A percentile compares a stretch with the other conserved stretches of the same genome.
Conservation (phyloP, 495 filamentous ascomycete genomes). For the Xylaria scruposa region DNA sequence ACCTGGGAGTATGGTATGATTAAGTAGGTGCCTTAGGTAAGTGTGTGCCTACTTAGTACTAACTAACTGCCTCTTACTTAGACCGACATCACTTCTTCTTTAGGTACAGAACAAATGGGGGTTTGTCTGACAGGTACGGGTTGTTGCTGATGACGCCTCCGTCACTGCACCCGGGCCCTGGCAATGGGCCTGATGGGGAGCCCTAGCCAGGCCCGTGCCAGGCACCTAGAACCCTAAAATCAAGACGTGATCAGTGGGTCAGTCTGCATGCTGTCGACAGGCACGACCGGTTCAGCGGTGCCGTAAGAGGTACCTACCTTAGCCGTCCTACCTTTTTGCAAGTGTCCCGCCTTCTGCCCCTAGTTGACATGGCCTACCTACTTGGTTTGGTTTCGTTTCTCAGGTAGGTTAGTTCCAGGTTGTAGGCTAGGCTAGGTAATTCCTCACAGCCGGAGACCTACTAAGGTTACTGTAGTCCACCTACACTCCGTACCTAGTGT, state of each 20-base stretch:
- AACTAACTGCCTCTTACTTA: too few species aligned
- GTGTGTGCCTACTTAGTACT: not conserved
- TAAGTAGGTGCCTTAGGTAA: slow-evolving; percentile 11
- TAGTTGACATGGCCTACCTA: slow-evolving; percentile 5
- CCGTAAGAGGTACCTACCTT: slow-evolving; percentile 16
- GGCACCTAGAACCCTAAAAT: slow-evolving; percentile 3
- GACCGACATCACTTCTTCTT: not conserved
- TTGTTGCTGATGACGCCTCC: not conserved
- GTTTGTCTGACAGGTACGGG: slow-evolving; percentile 13
- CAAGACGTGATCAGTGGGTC: slow-evolving; percentile 13
- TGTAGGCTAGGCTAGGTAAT: not conserved
- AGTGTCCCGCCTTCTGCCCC: slow-evolving; percentile 4
- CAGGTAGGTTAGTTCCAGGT: not conserved
- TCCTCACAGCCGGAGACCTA: not conserved
- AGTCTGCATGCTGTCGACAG: slow-evolving; percentile 10
- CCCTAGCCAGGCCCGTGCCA: slow-evolving; percentile 7
- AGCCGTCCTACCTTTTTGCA: not conserved
- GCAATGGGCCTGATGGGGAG: slow-evolving; percentile 13
- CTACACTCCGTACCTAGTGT: not conserved
- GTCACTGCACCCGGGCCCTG: slow-evolving; percentile 6
- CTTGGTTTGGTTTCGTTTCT: too few species aligned
- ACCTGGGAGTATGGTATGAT: slow-evolving; percentile 1
- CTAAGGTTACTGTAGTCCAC: slow-evolving; percentile 7
- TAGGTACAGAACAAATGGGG: not conserved
- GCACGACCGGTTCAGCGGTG: slow-evolving; percentile 12